Conservation (phyloP, 2,329 filamentous ascomycete genomes). For the Phoma sp. region DNA sequence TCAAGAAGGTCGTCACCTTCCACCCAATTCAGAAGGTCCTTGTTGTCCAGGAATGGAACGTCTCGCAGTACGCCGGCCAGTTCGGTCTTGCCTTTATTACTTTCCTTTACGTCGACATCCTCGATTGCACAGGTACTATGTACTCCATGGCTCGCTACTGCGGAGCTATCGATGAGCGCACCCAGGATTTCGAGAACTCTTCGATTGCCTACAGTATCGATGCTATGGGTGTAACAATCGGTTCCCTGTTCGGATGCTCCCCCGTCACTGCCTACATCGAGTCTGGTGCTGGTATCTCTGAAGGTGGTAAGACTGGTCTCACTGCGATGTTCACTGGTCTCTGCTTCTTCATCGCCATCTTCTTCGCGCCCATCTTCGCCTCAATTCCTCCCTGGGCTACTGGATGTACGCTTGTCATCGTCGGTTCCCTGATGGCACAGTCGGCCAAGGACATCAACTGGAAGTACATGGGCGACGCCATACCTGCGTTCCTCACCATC, state of each 20-base stretch:
- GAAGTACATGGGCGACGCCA: conserved; percentile 78
- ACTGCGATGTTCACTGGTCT: conserved; percentile 80
- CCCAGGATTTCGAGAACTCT: conserved; percentile 87
- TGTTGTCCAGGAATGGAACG: conserved; percentile 76
- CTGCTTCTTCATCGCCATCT: conserved; percentile 80
- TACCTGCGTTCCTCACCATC: conserved; percentile 85
- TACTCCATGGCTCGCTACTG: conserved; percentile 91
- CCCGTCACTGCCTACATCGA: conserved; percentile 89
- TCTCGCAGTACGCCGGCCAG: conserved; percentile 72
- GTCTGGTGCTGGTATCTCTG: conserved; percentile 87
- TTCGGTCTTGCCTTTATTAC: conserved; percentile 87
- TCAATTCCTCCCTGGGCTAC: conserved; percentile 91
- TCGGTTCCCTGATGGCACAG: conserved; percentile 86
- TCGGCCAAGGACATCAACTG: conserved; percentile 87
- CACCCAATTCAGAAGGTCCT: conserved; percentile 76
- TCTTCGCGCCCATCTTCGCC: conserved; percentile 90
- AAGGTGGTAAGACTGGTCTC: conserved; percentile 85
- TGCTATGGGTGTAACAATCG: conserved; percentile 81
- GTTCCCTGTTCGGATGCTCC: conserved; percentile 77
- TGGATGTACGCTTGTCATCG: conserved; percentile 84
- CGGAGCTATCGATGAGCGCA: conserved; percentile 79
- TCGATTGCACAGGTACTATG: conserved; percentile 84
- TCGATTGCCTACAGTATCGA: conserved; percentile 85
- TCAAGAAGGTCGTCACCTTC: conserved; percentile 86
- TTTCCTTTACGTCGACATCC: conserved; percentile 89